These are phyloP conservation scores for Spathaspora passalidarum DNA, from an alignment of 805 yeast species.

Conservation along the genomic window DNA sequence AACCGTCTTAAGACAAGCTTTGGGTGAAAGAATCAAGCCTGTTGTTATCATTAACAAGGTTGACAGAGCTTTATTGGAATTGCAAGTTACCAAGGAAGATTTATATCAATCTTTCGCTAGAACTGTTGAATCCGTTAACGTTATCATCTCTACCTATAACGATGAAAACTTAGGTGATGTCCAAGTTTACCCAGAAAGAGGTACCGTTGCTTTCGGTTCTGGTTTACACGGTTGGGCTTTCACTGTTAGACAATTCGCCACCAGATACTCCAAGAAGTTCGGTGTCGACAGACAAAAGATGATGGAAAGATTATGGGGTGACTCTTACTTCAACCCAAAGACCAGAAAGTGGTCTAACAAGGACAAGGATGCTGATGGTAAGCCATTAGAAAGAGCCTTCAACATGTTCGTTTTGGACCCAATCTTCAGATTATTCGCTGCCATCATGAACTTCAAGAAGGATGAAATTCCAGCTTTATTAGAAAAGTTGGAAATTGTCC, in stretches of 20 bases:
- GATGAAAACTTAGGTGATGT: conserved; percentile 90
- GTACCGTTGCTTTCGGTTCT: conserved; percentile 99
- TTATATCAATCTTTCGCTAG: conserved; percentile 97
- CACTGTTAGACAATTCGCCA: conserved; percentile 98
- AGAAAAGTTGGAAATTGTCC: conserved; percentile 88
- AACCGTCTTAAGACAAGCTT: conserved; percentile 98
- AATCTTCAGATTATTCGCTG: conserved; percentile 93
- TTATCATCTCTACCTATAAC: conserved; percentile 91
- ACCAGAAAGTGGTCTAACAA: conserved; percentile 99
- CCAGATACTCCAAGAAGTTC: conserved; percentile 97
- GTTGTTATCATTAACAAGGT: conserved; percentile 98
- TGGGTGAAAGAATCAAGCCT: conserved; percentile 99
- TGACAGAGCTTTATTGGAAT: conserved; percentile 98
- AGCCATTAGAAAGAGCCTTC: conserved; percentile 97
- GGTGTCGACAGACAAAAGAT: conserved; percentile 98
- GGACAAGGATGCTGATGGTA: conserved; percentile 93
- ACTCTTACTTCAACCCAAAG: conserved; percentile 99
- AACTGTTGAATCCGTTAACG: conserved; percentile 99
- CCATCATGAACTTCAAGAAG: conserved; percentile 99
- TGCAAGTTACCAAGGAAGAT: conserved; percentile 98
- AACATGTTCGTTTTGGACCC: conserved; percentile 99
- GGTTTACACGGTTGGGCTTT: conserved; percentile 99
- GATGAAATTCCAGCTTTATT: conserved; percentile 90
- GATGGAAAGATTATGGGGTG: conserved; percentile 99
- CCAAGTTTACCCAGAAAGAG: conserved; percentile 98